Base-by-base conservation (phyloP, 768 basidiomycete species). In the Ramaria sp. region DNA sequence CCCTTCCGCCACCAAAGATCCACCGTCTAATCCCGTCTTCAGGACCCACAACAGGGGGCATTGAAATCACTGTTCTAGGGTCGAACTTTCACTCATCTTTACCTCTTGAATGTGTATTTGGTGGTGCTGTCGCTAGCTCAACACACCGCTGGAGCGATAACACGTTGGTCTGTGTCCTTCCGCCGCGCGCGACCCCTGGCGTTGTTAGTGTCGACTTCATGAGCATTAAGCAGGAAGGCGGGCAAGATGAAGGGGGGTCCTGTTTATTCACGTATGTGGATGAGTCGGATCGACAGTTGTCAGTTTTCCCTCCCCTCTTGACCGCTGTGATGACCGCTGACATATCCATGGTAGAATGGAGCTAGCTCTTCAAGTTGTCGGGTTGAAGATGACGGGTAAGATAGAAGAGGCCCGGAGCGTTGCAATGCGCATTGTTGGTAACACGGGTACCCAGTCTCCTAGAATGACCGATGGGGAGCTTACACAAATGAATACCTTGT, bases 331-430 rank as follows among this genome's bases (percentile, higher is more conserved):
- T 41, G 55, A 42, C 55, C 60, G 48, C 51, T 58, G 19, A 38
- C 58, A 60, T 47, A 1, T 49, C 24, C 6, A 54, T 54, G 63
- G 30, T 63, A 94, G 91, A 62, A 94, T 97, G 91, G 94, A 95
- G 68, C 80, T 96, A 54, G 93, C 93, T 52, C 75, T 97, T 3
- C 92, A 95, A 66, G 91, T 95, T 13, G 92, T 97, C 17, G 94
- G 94, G 0, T 73, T 96, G 61, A 93, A 95, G 74, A 94, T 96
- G 90, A 95, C 92, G 0, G 93, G 93, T 49, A 88, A 92, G 65
- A 84, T 95, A 30, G 91, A 94, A 63, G 90, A 93, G 54, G 92
- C 93, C 2, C 86, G 89, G 69, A 88, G 91, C 58, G 88, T 96
- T 38, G 93, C 93, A 13, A 84, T 93, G 80, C 80, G 92, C 31